These are phyloP conservation scores for Tieghemiomyces parasiticus DNA, from an alignment of 192 early-diverging fungal species.

Conservation along the genomic window DNA sequence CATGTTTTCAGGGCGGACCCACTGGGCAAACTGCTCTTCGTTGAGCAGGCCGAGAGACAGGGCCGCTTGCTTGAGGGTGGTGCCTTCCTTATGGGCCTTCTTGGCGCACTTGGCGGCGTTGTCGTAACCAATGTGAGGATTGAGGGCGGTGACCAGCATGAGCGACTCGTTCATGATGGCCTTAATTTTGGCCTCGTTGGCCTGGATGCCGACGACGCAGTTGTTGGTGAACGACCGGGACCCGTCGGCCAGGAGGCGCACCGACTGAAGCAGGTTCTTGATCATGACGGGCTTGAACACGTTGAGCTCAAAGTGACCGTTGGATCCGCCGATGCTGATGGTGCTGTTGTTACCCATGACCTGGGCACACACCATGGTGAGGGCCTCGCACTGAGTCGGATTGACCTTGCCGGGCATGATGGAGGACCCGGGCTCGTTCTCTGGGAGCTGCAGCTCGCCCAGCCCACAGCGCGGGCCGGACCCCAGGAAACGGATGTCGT, in stretches of 20 bases:
- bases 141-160: slow-evolving; percentile 98
- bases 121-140: slow-evolving; percentile 91
- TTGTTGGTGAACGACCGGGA: slow-evolving; percentile 85
- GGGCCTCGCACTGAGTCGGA: slow-evolving; percentile 98
- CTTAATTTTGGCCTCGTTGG: slow-evolving; percentile 10
- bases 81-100: slow-evolving; percentile 87
- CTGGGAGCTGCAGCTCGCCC: slow-evolving; percentile 88
- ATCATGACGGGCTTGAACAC: slow-evolving; percentile 99
- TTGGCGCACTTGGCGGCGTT: slow-evolving; percentile 92
- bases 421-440: slow-evolving; percentile 98
- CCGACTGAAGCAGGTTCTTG: slow-evolving; percentile 90
- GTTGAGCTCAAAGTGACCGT: slow-evolving; percentile 99
- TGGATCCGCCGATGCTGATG: slow-evolving; percentile 80
- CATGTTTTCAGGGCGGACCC: slow-evolving; percentile 88
- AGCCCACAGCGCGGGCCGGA: slow-evolving; percentile 97
- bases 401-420: slow-evolving; percentile 99
- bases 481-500: slow-evolving; percentile 93
- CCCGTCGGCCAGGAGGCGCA: slow-evolving; percentile 76
- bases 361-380: slow-evolving; percentile 99
- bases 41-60: slow-evolving; percentile 73
- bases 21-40: slow-evolving; percentile 87
- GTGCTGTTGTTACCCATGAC: slow-evolving; percentile 98
- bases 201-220: slow-evolving; percentile 66
- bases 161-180: slow-evolving; percentile 34
- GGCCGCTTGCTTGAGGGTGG: slow-evolving; percentile 84